Evolutionary conservation across 768 basidiomycete genomes (phyloP), one percentile per base, ranked within the genome.

Genomic region (Paxillus ammoniavirescens): DNA sequence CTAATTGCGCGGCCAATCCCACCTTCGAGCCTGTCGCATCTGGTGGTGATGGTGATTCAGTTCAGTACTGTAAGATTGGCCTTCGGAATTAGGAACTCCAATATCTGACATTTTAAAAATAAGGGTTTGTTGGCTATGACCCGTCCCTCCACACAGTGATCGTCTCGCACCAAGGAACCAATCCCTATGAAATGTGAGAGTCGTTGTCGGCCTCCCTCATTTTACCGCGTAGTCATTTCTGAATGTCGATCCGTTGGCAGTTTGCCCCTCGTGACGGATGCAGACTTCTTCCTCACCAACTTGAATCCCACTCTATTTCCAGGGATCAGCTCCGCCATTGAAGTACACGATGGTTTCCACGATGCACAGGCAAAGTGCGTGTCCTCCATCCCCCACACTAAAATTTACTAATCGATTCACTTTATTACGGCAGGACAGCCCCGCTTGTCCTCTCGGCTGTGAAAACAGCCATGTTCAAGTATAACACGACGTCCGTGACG

Each of bases 121-220:
- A 23, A 82, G 81, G 80, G 80, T 81, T 69, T 49, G 81, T 81
- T 26, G 80, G 80, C 26, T 82, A 68, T 48, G 73, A 74, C 42
- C 73, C 76, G 1, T 60, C 59, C 0, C 62, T 74, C 8, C 15
- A 61, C 15, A 61, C 64, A 3, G 65, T 73, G 18, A 65, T 75
- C 46, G 70, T 72, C 18, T 58, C 66, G 2, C 73, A 75, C 47
- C 65, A 74, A 45, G 72, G 72, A 43, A 69, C 66, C 0, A 40
- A 64, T 12, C 41, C 54, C 8, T 57, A 53, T 0, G 49, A 66
- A 17, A 47, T 70, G 73, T 73, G 10, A 53, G 50, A 15, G 5
- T 35, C 7, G 18, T n/a, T 13, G 13, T 8, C 8, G 7, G 82
- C 76, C 0, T 61, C 76, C 53, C 75, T 71, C 55, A 69, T 79